Conservation (phyloP, 495 filamentous ascomycete genomes). For the Tuber umbilicatum region DNA sequence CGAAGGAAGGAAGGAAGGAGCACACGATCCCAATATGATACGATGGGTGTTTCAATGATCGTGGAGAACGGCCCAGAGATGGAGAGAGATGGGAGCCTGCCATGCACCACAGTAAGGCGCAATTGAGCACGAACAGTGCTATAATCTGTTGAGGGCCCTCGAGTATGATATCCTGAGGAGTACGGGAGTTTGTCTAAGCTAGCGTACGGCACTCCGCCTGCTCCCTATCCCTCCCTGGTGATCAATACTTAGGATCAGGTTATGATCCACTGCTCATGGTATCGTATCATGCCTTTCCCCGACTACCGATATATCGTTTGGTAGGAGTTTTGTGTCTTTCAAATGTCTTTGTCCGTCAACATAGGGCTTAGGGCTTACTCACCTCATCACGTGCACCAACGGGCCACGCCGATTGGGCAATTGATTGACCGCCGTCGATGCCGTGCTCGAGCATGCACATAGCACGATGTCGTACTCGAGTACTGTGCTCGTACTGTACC, state of each 20-base stretch:
- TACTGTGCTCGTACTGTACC: too few species aligned
- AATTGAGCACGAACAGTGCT: neutral
- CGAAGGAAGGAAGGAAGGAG: neutral
- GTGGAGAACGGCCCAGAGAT: neutral
- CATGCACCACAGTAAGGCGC: neutral
- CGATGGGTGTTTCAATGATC: neutral
- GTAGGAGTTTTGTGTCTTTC: neutral
- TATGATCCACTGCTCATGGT: neutral
- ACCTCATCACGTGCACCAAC: neutral
- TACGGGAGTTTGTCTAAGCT: neutral
- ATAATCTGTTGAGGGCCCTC: neutral
- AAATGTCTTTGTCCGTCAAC: neutral
- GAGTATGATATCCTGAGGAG: conserved; percentile 2
- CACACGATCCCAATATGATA: neutral
- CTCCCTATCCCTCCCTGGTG: neutral
- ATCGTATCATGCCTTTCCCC: too few species aligned
- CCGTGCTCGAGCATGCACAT: neutral
- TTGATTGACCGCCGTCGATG: neutral
- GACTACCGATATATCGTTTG: too few species aligned
- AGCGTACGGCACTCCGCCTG: neutral
- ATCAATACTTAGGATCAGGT: neutral
- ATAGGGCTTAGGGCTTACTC: neutral
- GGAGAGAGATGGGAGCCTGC: neutral
- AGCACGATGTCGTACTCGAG: too few species aligned
- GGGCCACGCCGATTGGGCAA: neutral